Base-by-base conservation (phyloP, 179 eudicot genomes). In the Sideroxylon spinosum region DNA sequence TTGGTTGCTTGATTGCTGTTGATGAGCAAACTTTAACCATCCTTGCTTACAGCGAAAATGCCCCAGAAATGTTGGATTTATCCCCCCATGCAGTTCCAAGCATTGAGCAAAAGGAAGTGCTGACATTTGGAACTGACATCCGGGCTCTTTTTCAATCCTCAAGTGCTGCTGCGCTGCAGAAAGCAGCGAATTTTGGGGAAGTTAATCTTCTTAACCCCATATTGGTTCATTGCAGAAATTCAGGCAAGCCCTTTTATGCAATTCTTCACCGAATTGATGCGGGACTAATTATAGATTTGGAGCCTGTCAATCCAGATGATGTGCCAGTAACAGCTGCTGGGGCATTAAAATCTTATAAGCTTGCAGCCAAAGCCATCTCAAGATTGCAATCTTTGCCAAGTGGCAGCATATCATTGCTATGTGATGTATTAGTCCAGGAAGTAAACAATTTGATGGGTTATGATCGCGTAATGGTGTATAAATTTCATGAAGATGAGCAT, bases 401-500 rank as follows among this genome's bases (percentile, higher is more conserved):
- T 72, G 90, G 93, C 53, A 87, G 86, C 78, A 83, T 90, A 68
- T 76, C 85, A 13, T 84, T 86, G 37, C 78, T 93, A 25, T 93
- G 95, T 84, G 97, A 92, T 81, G 92, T 88, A 17, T 83, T 93
- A 79, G 95, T 87, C 53, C 80, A 82, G 26, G 98, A 92, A 81
- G 88, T 92, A 80, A 87, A 87, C 37, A 90, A 89, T 28, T 88
- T 93, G 75, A 90, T 91, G 4, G 97, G 95, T n/a, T 93, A 90
- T 86, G 98, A 92, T 73, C 86, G 97, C 44, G 93, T 92, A 56
- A 93, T 93, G 98, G 92, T 89, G 82, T 93, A 93, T 81, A 93
- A 92, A 78, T 93, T 93, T 78, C 97, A 93, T 64, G 97, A 93
- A 77, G 98, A 93, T 84, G 98, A 93, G 78, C 98, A 93, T 48